These are phyloP conservation scores for Suillus brevipes DNA, from an alignment of 768 basidiomycete species.

Conservation along the genomic window DNA sequence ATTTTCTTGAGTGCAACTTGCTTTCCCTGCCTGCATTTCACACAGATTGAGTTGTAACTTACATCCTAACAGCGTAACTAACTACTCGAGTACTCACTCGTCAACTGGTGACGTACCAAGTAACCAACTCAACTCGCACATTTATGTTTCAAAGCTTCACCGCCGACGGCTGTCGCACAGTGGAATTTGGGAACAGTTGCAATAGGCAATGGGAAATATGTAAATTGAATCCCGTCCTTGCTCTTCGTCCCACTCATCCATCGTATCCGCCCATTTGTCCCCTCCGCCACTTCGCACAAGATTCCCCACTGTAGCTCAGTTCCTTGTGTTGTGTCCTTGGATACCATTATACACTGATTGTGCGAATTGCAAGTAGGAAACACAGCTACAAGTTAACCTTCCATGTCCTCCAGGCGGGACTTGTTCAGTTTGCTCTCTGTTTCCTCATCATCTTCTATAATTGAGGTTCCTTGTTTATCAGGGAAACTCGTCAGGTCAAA, in stretches of 20 bases:
- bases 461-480: constrained; percentile 28
- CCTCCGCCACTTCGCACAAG: neutral
- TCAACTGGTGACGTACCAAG: too few species aligned
- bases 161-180: too few species aligned
- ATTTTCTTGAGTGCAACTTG: too few species aligned
- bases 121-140: neutral
- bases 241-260: neutral
- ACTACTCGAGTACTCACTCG: neutral
- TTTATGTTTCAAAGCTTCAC: neutral
- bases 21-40: too few species aligned
- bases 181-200: neutral
- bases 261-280: neutral
- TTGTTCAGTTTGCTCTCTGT: constrained; percentile 35
- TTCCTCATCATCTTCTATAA: constrained; percentile 42
- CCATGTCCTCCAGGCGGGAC: constrained; percentile 49
- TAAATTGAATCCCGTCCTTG: neutral
- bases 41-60: too few species aligned
- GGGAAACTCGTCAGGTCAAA: constrained; percentile 60
- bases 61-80: neutral
- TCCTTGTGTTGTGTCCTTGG: constrained; percentile 1
- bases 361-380: constrained; percentile 1
- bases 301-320: neutral
- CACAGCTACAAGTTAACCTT: constrained; percentile 41
- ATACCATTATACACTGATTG: constrained; percentile 3
- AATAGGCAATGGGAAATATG: neutral